Evolutionary conservation across 1,284 basidiomycete genomes (phyloP).

Genomic region (Gomphus bonarii): DNA sequence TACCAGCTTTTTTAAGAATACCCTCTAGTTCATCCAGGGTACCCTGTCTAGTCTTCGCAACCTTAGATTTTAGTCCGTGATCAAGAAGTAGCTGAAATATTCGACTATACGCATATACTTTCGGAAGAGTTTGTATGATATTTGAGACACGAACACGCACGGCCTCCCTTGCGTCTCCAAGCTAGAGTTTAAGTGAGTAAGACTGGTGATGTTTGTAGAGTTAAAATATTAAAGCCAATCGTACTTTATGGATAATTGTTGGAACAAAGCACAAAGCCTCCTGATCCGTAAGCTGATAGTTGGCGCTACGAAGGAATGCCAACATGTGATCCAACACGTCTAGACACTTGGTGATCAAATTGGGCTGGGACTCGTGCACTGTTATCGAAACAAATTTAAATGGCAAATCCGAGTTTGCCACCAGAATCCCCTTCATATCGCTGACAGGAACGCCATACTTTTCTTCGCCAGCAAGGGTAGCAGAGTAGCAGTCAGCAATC

Average conservation of each 20-base stretch:
- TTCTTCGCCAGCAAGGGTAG: constrained; percentile 48
- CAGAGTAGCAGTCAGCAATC: constrained; percentile 67
- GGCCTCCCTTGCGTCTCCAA: constrained; percentile 74
- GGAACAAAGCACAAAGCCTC: constrained; percentile 89
- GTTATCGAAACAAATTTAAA: constrained; percentile 93
- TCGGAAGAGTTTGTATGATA: constrained; percentile 63
- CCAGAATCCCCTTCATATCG: constrained; percentile 57
- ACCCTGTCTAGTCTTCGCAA: constrained; percentile 83
- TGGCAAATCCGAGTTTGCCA: constrained; percentile 87
- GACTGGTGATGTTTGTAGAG: constrained; percentile 1
- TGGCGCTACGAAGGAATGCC: constrained; percentile 56
- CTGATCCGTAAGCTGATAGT: constrained; percentile 78
- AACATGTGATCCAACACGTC: constrained; percentile 81
- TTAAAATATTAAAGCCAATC: constrained; percentile 14
- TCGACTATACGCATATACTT: constrained; percentile 83
- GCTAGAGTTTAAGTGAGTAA: constrained; percentile 29
- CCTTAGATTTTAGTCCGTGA: constrained; percentile 80
- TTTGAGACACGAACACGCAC: constrained; percentile 61
- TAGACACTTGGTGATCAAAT: constrained; percentile 80
- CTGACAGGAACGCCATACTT: constrained; percentile 40
- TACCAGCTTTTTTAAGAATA: constrained; percentile 75
- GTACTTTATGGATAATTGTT: constrained; percentile 83
- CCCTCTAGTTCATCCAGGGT: constrained; percentile 72
- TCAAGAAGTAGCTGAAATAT: constrained; percentile 83
- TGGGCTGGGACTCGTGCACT: constrained; percentile 89